phyloP scores from a whole-genome alignment of 352 stramenopile species.

The Blastocystis sp. region DNA sequence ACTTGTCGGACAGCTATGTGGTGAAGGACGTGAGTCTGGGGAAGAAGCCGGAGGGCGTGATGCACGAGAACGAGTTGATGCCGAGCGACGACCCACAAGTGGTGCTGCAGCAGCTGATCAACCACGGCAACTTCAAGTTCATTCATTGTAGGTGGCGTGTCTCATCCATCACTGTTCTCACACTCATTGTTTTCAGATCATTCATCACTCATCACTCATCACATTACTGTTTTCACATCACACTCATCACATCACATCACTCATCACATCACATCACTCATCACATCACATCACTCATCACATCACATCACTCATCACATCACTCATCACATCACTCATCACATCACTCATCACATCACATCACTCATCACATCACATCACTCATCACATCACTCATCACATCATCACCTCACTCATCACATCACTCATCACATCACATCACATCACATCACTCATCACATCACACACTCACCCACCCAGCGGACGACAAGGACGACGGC shows the following conservation, averaged over 20 bases:
- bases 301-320: neutral
- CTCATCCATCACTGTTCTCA: neutral
- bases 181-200: neutral
- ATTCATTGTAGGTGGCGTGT: constrained; percentile 37
- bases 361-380: neutral
- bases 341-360: neutral
- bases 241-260: neutral
- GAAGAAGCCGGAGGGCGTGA: neutral
- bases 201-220: neutral
- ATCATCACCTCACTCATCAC: neutral
- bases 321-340: neutral
- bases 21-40: constrained; percentile 29
- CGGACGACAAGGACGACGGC: constrained; percentile 10
- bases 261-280: neutral
- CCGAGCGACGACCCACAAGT: neutral
- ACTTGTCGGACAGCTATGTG: constrained; percentile 35
- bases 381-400: neutral
- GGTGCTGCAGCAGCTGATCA: constrained; percentile 39
- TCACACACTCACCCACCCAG: neutral
- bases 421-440: neutral
- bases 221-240: neutral
- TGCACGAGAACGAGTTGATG: constrained; percentile 45
- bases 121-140: constrained; percentile 54
- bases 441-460: neutral
- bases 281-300: neutral